Conservation (phyloP, 1,139 yeast genomes). For the Wickerhamomyces sp. region DNA sequence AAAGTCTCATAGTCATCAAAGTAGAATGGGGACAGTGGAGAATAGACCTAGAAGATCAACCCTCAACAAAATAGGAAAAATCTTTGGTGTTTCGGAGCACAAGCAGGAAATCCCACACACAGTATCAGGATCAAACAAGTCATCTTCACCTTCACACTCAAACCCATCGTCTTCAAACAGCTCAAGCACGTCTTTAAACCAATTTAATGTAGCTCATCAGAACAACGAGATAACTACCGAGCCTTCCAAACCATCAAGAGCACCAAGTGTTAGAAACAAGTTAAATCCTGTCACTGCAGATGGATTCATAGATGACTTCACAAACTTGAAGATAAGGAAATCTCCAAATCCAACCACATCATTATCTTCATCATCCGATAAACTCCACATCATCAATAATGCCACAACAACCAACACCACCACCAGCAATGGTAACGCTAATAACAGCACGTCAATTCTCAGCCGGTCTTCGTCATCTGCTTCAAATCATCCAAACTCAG, state of each 20-base stretch:
- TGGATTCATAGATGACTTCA: conserved; percentile 1
- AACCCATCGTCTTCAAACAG: conserved; percentile 12
- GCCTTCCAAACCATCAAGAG: conserved; percentile 5
- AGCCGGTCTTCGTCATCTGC: conserved; percentile 20
- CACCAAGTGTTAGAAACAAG: conserved; percentile 3
- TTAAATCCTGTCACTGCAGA: not conserved
- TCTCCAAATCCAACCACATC: not conserved
- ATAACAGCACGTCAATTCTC: conserved; percentile 3
- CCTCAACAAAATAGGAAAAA: conserved; percentile 27
- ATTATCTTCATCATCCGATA: conserved; percentile 7
- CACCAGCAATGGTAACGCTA: conserved; percentile 2
- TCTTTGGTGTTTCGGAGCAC: conserved; percentile 24
- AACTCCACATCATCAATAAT: not conserved
- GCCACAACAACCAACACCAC: conserved; percentile 1
- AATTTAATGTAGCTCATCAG: conserved; percentile 6
- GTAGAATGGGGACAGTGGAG: conserved; percentile 3
- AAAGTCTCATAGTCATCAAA: not conserved
- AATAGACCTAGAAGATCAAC: conserved; percentile 25
- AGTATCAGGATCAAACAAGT: not conserved
- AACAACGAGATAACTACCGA: not conserved
- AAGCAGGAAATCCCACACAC: not conserved
- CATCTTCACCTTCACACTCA: conserved; percentile 2
- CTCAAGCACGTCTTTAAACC: conserved; percentile 14
- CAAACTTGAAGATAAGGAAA: conserved; percentile 1
- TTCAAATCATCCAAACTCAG: conserved; percentile 7